Evolutionary conservation across 805 yeast species (phyloP), one percentile per base, ranked within the genome.

Genomic region (Lipomyces spencermartinsiae): DNA sequence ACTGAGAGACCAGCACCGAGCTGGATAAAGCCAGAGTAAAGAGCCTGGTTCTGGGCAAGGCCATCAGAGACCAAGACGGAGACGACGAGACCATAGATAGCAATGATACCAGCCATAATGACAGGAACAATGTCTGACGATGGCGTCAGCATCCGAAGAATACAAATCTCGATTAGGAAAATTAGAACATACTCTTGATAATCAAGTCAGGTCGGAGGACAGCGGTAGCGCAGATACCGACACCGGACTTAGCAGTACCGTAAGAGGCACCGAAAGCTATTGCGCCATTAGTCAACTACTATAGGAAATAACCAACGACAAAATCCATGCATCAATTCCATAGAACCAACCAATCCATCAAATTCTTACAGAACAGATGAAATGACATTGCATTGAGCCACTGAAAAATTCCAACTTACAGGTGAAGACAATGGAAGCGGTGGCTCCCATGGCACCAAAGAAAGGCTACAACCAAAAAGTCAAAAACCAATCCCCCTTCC

Each of bases 391-490:
- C 29, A 25, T 3, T 25, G 29, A 1, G 29, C 3, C 43, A 37
- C 16, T 0, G 43, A 61, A 16, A 51, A 12, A n/a, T 10, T 14
- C 10, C n/a, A 16, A 67, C 76, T 43, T 39, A 71, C 97, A 92
- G 81, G 99, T 93, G 88, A 95, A 95, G 78, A 96, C 92, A 79
- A 95, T 95, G 81, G 99, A 98, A 64, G 98, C 92, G 68, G 99
- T 97, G 86, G 99, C 96, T 80, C 99, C 99, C 79, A 95, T 92
- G 75, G 98, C 94, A 78, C 99, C 99, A 82, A 95, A 95, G 86
- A 95, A 95, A 80, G 99, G 99, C 81, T 86, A 83, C 29, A 53
- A 74, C 79, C 78, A 22, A 35, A 67, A 39, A 22, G 34, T 39
- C 62, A 43, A 29, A 19, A 31, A 8, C 39, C 35, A 59, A 16